Percentiles rank a stretch among this genome's conserved stretches.
These are phyloP conservation scores for Teratosphaeria viscida DNA, from an alignment of 2,329 filamentous ascomycete species.

Conservation along the genomic window DNA sequence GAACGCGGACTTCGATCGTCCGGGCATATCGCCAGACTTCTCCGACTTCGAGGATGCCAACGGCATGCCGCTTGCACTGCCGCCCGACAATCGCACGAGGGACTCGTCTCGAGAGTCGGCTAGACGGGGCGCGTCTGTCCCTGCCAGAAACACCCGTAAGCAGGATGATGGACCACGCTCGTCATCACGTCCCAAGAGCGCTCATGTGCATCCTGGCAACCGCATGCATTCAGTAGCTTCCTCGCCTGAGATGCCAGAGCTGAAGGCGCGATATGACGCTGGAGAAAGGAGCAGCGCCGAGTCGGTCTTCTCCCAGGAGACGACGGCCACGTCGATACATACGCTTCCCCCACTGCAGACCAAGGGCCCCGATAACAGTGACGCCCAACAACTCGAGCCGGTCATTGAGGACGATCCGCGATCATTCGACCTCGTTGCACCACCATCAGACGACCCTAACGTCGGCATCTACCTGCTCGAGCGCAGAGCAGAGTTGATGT, in stretches of 20 bases:
- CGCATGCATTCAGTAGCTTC: background rate
- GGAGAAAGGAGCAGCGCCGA: constrained; percentile 25
- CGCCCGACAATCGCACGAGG: background rate
- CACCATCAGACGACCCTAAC: constrained; percentile 19
- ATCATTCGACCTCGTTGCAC: constrained; percentile 44
- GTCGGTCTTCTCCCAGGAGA: constrained; percentile 27
- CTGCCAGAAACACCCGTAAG: background rate
- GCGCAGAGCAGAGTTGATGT: constrained; percentile 52
- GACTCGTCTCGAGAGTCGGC: background rate
- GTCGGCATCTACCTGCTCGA: constrained; percentile 47
- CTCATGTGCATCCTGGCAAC: background rate
- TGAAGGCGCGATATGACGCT: constrained; percentile 7
- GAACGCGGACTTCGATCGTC: constrained; percentile 5
- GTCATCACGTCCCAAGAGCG: background rate
- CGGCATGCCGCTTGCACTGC: constrained; percentile 1
- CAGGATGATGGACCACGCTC: background rate
- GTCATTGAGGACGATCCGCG: constrained; percentile 43
- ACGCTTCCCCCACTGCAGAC: constrained; percentile 34
- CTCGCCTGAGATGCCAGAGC: background rate
- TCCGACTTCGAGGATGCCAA: constrained; percentile 14
- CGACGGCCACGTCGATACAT: constrained; percentile 25
- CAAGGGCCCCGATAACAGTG: constrained; percentile 29
- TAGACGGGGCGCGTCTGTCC: background rate
- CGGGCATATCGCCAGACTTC: constrained; percentile 13
- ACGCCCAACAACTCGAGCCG: constrained; percentile 35